phyloP scores from a whole-genome alignment of 306 rosid genomes.

The Trifolium dubium region DNA sequence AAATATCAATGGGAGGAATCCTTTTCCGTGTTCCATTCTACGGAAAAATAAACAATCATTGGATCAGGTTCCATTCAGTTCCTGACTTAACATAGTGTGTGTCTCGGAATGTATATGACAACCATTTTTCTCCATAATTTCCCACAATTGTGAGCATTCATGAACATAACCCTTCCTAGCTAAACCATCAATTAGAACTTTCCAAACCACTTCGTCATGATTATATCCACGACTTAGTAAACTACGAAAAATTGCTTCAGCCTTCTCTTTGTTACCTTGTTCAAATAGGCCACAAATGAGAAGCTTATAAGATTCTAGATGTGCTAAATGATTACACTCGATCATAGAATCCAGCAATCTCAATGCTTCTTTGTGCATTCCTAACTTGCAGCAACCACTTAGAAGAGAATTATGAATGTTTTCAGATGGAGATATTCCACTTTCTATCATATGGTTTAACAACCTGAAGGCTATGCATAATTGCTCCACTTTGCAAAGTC shows the following conservation, averaged over 20 bases:
- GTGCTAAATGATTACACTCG: slow-evolving; percentile 64
- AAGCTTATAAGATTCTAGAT: slow-evolving; percentile 67
- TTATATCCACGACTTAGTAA: slow-evolving; percentile 66
- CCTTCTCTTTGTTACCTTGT: slow-evolving; percentile 64
- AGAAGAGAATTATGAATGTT: slow-evolving; percentile 65
- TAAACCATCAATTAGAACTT: slow-evolving; percentile 81
- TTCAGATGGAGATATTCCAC: slow-evolving; percentile 60
- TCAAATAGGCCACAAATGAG: slow-evolving; percentile 73
- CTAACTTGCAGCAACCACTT: slow-evolving; percentile 62
- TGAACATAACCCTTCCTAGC: slow-evolving; percentile 61
- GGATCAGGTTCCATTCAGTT: slow-evolving; percentile 47
- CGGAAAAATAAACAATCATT: slow-evolving; percentile 22
- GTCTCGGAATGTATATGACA: slow-evolving; percentile 76
- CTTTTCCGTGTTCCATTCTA: slow-evolving; percentile 24
- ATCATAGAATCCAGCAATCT: slow-evolving; percentile 65
- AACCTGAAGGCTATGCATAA: slow-evolving; percentile 58
- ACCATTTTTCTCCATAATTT: slow-evolving; percentile 66
- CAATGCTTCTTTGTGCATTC: slow-evolving; percentile 62
- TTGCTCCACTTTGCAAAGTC: slow-evolving; percentile 66
- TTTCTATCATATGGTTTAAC: slow-evolving; percentile 62
- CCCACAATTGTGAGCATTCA: slow-evolving; percentile 67
- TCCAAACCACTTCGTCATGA: slow-evolving; percentile 84
- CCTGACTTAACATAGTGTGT: slow-evolving; percentile 65
- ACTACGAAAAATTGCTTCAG: slow-evolving; percentile 57
- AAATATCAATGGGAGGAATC: slow-evolving; percentile 38